Percentiles rank a stretch among this genome's conserved stretches.
phyloP scores from a whole-genome alignment of 768 basidiomycete species.

The Calocybe cyanea region DNA sequence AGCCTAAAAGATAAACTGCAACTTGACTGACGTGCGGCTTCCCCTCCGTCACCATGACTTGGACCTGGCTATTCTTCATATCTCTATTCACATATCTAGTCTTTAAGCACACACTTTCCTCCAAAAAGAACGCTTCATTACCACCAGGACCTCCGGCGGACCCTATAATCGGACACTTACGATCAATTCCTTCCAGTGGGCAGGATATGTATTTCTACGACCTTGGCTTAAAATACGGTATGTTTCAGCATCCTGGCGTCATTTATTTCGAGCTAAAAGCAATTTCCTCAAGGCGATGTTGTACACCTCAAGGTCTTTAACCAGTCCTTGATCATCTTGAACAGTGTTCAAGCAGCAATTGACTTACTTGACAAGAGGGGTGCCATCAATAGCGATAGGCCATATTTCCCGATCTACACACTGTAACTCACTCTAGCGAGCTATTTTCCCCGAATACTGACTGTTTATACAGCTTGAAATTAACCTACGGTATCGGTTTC shows the following conservation, averaged over 20 bases:
- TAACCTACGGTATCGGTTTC: constrained; percentile 6
- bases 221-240: neutral
- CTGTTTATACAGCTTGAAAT: constrained; percentile 1
- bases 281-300: neutral
- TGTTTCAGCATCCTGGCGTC: neutral
- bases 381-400: neutral
- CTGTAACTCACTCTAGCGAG: neutral
- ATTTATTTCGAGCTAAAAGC: neutral
- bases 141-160: constrained; percentile 3
- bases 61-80: too few species aligned
- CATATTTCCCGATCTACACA: neutral
- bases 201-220: neutral
- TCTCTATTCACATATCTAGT: too few species aligned
- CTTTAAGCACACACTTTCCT: neutral
- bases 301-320: neutral
- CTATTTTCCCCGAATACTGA: neutral
- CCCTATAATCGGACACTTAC: constrained; percentile 1
- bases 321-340: neutral
- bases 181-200: neutral
- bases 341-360: neutral
- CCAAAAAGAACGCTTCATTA: neutral
- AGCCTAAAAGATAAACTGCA: too few species aligned
- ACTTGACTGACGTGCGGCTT: too few species aligned
- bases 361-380: neutral
- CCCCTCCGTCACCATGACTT: too few species aligned